phyloP scores from a whole-genome alignment of 2,329 filamentous ascomycete genomes.

The Thermomyces lanuginosus region DNA sequence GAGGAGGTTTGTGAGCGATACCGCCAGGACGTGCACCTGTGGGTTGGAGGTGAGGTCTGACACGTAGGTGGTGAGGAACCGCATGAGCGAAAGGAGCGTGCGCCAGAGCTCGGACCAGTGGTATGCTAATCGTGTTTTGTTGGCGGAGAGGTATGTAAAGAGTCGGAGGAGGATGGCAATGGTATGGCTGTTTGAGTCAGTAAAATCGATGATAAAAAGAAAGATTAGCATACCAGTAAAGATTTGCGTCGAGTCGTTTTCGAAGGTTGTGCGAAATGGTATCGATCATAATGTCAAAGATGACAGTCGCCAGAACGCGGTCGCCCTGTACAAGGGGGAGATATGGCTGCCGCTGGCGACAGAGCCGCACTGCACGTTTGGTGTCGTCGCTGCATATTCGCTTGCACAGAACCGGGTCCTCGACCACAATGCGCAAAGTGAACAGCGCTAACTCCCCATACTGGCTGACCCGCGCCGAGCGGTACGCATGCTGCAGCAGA shows the following conservation, averaged over 20 bases:
- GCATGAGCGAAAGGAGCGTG: slow-evolving; percentile 68
- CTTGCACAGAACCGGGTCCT: slow-evolving; percentile 70
- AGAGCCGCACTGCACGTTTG: slow-evolving; percentile 60
- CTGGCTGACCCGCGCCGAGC: slow-evolving; percentile 57
- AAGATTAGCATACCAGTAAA: slow-evolving; percentile 46
- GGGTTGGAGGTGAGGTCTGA: slow-evolving; percentile 54
- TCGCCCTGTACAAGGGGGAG: slow-evolving; percentile 59
- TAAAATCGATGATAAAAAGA: not conserved
- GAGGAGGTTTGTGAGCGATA: slow-evolving; percentile 64
- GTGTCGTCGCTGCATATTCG: slow-evolving; percentile 65
- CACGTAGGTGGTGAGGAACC: slow-evolving; percentile 78
- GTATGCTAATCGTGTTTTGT: slow-evolving; percentile 64
- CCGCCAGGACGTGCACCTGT: slow-evolving; percentile 57
- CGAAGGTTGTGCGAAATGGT: slow-evolving; percentile 88
- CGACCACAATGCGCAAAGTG: slow-evolving; percentile 69
- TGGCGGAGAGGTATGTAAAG: slow-evolving; percentile 68
- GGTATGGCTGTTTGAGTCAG: slow-evolving; percentile 36
- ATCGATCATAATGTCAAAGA: slow-evolving; percentile 79
- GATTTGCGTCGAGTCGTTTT: slow-evolving; percentile 62
- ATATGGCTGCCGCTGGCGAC: slow-evolving; percentile 74
- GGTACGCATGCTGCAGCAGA: slow-evolving; percentile 79
- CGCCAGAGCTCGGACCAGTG: slow-evolving; percentile 96
- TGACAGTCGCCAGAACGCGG: slow-evolving; percentile 54
- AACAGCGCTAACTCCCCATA: slow-evolving; percentile 79
- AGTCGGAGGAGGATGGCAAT: slow-evolving; percentile 69